phyloP scores from a whole-genome alignment of 805 yeast species.

The Candida dajiaensis region DNA sequence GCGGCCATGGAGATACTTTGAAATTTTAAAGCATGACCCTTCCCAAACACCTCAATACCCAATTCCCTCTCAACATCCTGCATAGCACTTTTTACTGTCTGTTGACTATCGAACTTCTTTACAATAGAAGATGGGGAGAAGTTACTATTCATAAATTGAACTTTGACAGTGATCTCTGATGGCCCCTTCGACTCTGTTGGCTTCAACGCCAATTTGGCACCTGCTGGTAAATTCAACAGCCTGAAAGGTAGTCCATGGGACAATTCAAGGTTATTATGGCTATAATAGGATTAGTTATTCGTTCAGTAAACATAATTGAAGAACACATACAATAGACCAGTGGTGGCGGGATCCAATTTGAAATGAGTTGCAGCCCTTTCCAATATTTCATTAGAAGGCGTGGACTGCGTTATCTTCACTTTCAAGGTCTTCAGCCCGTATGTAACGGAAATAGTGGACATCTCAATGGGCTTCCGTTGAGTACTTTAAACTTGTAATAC shows the following conservation, averaged over 20 bases:
- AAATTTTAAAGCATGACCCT: conserved; percentile 13
- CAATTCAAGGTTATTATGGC: conserved; percentile 28
- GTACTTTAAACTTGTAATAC: too few species aligned
- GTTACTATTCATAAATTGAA: conserved; percentile 24
- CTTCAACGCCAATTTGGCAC: conserved; percentile 34
- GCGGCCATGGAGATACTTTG: conserved; percentile 16
- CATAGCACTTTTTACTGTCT: conserved; percentile 11
- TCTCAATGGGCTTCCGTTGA: conserved; percentile 7
- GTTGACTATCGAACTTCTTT: conserved; percentile 17
- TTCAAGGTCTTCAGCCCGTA: conserved; percentile 30
- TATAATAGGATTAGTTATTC: neutral
- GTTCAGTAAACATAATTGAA: neutral
- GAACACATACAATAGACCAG: conserved; percentile 20
- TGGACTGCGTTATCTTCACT: conserved; percentile 30
- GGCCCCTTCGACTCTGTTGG: conserved; percentile 2
- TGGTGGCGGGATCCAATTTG: conserved; percentile 23
- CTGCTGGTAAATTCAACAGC: conserved; percentile 37
- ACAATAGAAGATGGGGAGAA: conserved; percentile 21
- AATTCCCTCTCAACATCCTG: conserved; percentile 14
- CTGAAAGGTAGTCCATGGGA: conserved; percentile 38
- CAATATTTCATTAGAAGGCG: conserved; percentile 32
- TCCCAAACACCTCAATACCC: conserved; percentile 13
- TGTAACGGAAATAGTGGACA: conserved; percentile 33
- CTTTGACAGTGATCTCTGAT: conserved; percentile 24
- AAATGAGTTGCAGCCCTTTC: conserved; percentile 31